Evolutionary conservation across 1,284 basidiomycete species (phyloP), one percentile per base, ranked within the genome.

Genomic region (Puccinia horiana): DNA sequence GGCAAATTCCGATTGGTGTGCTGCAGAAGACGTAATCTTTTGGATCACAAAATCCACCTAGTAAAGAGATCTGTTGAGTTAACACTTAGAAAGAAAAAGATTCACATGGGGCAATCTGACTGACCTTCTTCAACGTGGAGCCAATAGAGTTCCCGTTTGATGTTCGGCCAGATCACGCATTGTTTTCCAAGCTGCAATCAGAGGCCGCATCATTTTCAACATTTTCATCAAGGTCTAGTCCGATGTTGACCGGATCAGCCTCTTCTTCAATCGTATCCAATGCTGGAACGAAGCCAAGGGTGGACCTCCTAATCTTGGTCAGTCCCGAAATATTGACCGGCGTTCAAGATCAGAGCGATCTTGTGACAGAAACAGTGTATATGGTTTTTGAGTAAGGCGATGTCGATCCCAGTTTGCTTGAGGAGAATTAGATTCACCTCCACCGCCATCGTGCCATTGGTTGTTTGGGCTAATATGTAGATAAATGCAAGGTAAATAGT

Each of bases 1-100:
- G 35, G 14, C n/a, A n/a, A 63, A 63, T 32, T 63, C 61, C 12
- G 61, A 26, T 63, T 32, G 61, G 5, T 32, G 9, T 11, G 61
- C 61, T 6, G 26, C 18, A 3, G 61, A 63, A 32, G 61, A 63
- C 5, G n/a, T 63, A 26, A 63, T 63, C 12, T n/a, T 11, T 63
- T 63, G 61, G 29, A 63, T 63, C 6, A 63, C 61, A 63, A 29
- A 63, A 37, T 63, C 61, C 11, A 63, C 61, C 61, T n/a, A 37
- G n/a, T 63, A 6, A 6, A 63, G 35, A 32, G 35, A 6, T 20
- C 11, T 32, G 61, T 14, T 26, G 26, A 14, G 35, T 16, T 6
- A 16, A 32, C 29, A n/a, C n/a, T n/a, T n/a, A n/a, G n/a, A n/a
- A n/a, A n/a, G n/a, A n/a, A n/a, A n/a, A n/a, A n/a, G n/a, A n/a